These are phyloP conservation scores for Penicillium sp. DNA, from an alignment of 2,329 filamentous ascomycete species.

Conservation along the genomic window DNA sequence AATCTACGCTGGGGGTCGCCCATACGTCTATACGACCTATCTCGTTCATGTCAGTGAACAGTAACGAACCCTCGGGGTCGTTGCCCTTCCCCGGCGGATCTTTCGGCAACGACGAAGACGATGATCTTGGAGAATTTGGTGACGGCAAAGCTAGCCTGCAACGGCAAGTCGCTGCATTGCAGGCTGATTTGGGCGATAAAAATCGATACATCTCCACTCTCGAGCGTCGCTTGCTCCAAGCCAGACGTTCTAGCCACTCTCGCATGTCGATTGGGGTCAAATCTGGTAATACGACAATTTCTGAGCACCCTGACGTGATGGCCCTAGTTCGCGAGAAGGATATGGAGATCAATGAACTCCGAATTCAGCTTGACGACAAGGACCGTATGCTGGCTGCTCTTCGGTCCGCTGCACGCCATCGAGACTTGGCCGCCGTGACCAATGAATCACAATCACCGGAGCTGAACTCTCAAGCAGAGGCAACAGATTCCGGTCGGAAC, in stretches of 20 bases:
- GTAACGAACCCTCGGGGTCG: conserved; percentile 35
- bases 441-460: conserved; percentile 36
- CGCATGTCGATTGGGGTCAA: conserved; percentile 72
- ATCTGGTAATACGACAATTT: conserved; percentile 62
- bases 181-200: conserved; percentile 93
- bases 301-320: conserved; percentile 74
- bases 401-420: conserved; percentile 77
- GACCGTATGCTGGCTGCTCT: conserved; percentile 89
- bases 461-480: conserved; percentile 26
- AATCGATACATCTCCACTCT: conserved; percentile 93
- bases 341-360: conserved; percentile 85
- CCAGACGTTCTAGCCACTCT: conserved; percentile 83
- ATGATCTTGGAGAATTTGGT: conserved; percentile 79
- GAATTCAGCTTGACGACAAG: conserved; percentile 86
- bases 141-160: conserved; percentile 79
- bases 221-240: conserved; percentile 88
- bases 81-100: conserved; percentile 32
- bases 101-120: conserved; percentile 51
- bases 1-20: conserved; percentile 54
- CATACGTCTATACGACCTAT: conserved; percentile 61
- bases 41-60: conserved; percentile 63
- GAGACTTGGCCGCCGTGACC: conserved; percentile 71
- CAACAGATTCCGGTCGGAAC: conserved; percentile 32
- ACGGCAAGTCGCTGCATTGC: conserved; percentile 86
- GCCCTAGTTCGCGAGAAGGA: conserved; percentile 82